Base-by-base conservation (phyloP, 441 rosid species). In the Brassica balearica region DNA sequence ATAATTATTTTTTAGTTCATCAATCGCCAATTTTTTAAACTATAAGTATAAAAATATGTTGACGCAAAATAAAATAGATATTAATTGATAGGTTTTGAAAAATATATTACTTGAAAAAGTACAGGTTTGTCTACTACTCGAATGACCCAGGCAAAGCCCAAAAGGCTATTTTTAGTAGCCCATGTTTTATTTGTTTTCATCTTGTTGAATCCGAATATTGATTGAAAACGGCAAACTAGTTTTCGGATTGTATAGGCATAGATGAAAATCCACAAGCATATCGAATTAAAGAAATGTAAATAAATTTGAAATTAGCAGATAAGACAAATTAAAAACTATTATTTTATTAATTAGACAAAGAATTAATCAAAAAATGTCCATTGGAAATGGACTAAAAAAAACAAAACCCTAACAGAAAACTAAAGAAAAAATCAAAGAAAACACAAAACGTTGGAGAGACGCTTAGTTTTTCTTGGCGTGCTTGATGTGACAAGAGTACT, bases 401-500 rank as follows among this genome's bases (percentile, higher is more conserved):
- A 53, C 17, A 46, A 34, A 34, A 34, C 38, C 56, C 34, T 58
- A 78, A 59, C 25, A 48, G 3, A 71, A 58, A 55, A 25, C 11
- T 23, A 74, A 29, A 17, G 5, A 10, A 19, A 25, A n/a, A 32
- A 25, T 2, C 10, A 27, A 65, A 48, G 12, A 62, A 25, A 15
- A 61, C 12, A 15, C 4, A 61, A 25, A n/a, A 71, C 15, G 6
- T 2, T 56, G 8, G 51, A 51, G 19, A 6, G 6, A 29, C 38
- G 69, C 9, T 69, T 63, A 74, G 43, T 69, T 79, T 29, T 75
- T 68, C 60, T 63, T 64, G 69, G 65, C 43, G 41, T 74, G 79
- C 63, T 79, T 74, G 75, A 74, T 74, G 68, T 79, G 79, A 74
- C 82, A 79, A 55, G 75, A 79, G 22, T 79, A 74, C 22, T 79